These are phyloP conservation scores for Leccinum truebloodii DNA, from an alignment of 768 basidiomycete species.

Conservation along the genomic window DNA sequence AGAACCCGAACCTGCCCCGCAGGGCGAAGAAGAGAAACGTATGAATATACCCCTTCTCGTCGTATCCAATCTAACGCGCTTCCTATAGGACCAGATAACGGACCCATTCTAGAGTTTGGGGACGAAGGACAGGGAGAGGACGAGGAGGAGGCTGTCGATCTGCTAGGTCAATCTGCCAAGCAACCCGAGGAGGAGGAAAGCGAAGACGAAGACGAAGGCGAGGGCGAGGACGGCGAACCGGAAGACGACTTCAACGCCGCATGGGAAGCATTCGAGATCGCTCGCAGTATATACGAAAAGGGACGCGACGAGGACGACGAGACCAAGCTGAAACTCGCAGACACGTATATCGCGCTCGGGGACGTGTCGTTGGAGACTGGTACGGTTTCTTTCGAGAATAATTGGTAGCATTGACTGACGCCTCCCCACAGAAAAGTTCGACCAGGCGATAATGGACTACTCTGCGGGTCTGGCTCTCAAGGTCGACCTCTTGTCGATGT, in stretches of 20 bases:
- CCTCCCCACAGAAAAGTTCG: constrained; percentile 78
- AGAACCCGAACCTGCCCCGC: constrained; percentile 56
- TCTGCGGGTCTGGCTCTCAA: constrained; percentile 76
- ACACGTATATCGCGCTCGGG: constrained; percentile 86
- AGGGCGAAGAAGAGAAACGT: constrained; percentile 45
- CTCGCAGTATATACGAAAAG: constrained; percentile 82
- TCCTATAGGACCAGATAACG: constrained; percentile 42
- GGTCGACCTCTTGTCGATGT: constrained; percentile 68
- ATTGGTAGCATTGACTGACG: neutral
- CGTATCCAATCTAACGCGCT: neutral
- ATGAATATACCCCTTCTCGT: neutral
- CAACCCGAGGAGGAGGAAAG: constrained; percentile 53
- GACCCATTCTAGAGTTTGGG: constrained; percentile 77
- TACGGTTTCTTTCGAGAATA: constrained; percentile 36
- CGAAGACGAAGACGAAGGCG: constrained; percentile 56
- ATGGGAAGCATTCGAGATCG: constrained; percentile 97
- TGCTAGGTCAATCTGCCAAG: constrained; percentile 60
- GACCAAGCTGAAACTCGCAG: constrained; percentile 80
- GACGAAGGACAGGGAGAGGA: constrained; percentile 70
- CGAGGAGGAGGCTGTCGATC: constrained; percentile 59
- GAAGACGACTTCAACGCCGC: constrained; percentile 98
- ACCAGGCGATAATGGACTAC: constrained; percentile 90
- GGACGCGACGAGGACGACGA: constrained; percentile 57
- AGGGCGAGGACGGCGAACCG: constrained; percentile 54
- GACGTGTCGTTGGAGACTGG: constrained; percentile 98